phyloP scores from a whole-genome alignment of 2,329 filamentous ascomycete species.

The Lasiodiplodia gonubiensis region DNA sequence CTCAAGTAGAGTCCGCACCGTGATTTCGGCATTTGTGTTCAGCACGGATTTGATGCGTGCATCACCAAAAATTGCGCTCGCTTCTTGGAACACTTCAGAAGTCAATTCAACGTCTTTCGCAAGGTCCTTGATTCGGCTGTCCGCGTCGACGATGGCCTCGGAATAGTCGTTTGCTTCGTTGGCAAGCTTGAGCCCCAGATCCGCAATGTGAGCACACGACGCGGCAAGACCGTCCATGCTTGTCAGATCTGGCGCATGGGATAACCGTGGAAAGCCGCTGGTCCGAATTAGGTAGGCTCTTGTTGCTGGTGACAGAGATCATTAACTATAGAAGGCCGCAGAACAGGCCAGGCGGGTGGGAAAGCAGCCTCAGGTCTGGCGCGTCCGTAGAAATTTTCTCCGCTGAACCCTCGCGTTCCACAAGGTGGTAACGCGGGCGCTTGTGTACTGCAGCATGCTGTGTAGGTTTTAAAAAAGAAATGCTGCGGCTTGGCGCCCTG shows the following conservation, averaged over 20 bases:
- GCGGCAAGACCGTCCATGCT: background rate
- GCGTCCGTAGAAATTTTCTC: background rate
- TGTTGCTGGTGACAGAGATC: background rate
- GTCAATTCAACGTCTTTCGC: constrained; percentile 3
- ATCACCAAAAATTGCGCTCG: background rate
- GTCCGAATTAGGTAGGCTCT: background rate
- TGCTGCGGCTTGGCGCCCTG: background rate
- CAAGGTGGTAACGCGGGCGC: constrained; percentile 14
- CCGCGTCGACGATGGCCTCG: background rate
- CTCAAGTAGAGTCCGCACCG: background rate
- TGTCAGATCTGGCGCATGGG: background rate
- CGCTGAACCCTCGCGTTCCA: constrained; percentile 6
- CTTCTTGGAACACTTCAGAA: constrained; percentile 4
- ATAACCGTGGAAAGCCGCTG: background rate
- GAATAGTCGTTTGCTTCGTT: background rate
- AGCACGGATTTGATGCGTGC: background rate
- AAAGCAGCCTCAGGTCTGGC: background rate
- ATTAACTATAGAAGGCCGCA: background rate
- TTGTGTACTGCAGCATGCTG: constrained; percentile 14
- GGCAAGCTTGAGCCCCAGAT: constrained; percentile 3
- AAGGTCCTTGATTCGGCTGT: constrained; percentile 2
- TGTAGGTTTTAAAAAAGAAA: background rate
- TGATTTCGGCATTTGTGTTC: background rate
- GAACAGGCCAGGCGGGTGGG: background rate
- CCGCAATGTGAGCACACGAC: background rate